Percentiles rank a stretch among this genome's conserved stretches.
Conservation (phyloP, 192 early-diverging fungal species). For the Phycomyces nitens region DNA sequence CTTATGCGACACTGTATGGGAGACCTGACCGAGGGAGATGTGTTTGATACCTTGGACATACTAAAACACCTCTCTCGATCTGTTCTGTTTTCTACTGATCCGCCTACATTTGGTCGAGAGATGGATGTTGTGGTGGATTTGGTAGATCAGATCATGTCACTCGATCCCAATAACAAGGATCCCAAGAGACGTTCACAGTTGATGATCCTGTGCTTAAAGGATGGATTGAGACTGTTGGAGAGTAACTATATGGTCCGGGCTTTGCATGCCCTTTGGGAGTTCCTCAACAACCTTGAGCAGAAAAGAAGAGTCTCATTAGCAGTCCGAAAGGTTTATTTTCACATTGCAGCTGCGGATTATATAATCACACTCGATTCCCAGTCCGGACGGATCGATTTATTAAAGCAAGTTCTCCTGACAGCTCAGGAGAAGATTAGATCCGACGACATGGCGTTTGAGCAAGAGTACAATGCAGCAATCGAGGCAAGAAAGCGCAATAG, state of each 20-base stretch:
- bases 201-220: neutral
- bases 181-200: slow-evolving; percentile 1
- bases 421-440: neutral
- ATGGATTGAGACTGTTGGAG: neutral
- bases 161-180: neutral
- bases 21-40: slow-evolving; percentile 12
- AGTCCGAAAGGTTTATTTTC: slow-evolving; percentile 11
- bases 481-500: slow-evolving; percentile 1
- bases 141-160: neutral
- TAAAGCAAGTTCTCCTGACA: neutral
- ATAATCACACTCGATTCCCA: neutral
- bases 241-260: neutral
- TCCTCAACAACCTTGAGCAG: neutral
- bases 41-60: neutral
- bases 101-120: neutral
- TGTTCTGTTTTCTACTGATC: slow-evolving; percentile 14
- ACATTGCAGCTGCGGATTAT: slow-evolving; percentile 5
- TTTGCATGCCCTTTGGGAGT: slow-evolving; percentile 5
- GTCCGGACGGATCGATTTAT: neutral
- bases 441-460: slow-evolving; percentile 8
- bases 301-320: neutral
- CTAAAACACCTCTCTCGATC: neutral
- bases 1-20: slow-evolving; percentile 18
- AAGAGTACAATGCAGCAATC: slow-evolving; percentile 8
- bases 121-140: slow-evolving; percentile 1